phyloP scores from a whole-genome alignment of 495 filamentous ascomycete genomes.

The Aspergillus conjunctus region DNA sequence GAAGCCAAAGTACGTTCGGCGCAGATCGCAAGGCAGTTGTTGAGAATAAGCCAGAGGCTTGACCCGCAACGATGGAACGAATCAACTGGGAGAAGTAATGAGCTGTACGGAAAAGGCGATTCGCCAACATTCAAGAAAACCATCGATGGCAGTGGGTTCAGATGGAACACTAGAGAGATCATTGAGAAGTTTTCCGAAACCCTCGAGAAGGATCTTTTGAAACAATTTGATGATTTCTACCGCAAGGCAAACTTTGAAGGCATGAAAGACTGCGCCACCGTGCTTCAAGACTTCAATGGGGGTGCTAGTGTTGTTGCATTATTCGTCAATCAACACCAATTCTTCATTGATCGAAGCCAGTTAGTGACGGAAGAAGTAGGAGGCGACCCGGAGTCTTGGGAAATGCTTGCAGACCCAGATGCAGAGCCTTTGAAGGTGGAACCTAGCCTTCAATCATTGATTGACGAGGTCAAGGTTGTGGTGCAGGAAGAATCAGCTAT shows the following conservation, averaged over 20 bases:
- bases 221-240: slow-evolving; percentile 96
- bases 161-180: slow-evolving; percentile 77
- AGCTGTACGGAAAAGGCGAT: slow-evolving; percentile 39
- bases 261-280: slow-evolving; percentile 93
- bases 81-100: slow-evolving; percentile 61
- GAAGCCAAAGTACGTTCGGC: slow-evolving; percentile 89
- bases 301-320: slow-evolving; percentile 90
- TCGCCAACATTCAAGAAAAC: slow-evolving; percentile 43
- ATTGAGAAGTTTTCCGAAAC: slow-evolving; percentile 97
- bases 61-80: slow-evolving; percentile 73
- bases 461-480: slow-evolving; percentile 94
- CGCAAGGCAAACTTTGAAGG: slow-evolving; percentile 90
- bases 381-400: slow-evolving; percentile 81
- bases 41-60: slow-evolving; percentile 82
- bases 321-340: slow-evolving; percentile 98
- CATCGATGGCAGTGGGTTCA: slow-evolving; percentile 41
- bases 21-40: slow-evolving; percentile 83
- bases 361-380: slow-evolving; percentile 88
- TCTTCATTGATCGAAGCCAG: slow-evolving; percentile 93
- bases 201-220: slow-evolving; percentile 90
- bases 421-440: slow-evolving; percentile 88
- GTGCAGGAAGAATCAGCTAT: slow-evolving; percentile 96
- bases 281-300: slow-evolving; percentile 93
- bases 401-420: slow-evolving; percentile 91
- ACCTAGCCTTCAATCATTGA: slow-evolving; percentile 82